phyloP scores from a whole-genome alignment of 2,329 filamentous ascomycete species.

The Metarhizium guizhouense region DNA sequence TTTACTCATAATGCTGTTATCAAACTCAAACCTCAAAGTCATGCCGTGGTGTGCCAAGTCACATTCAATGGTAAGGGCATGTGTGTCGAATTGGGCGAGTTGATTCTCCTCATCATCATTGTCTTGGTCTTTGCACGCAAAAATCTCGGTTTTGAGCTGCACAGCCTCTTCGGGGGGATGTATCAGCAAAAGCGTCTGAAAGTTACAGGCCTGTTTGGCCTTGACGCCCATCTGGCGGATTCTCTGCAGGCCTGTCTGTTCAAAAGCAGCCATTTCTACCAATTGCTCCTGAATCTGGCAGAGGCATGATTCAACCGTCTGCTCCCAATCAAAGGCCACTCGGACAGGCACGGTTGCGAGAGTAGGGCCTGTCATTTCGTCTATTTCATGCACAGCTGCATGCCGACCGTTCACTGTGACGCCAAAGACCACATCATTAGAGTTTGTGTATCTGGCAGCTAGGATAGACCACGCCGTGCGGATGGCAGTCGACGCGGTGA shows the following conservation, averaged over 20 bases:
- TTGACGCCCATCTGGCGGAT: slow-evolving; percentile 13
- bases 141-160: neutral
- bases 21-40: neutral
- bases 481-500: slow-evolving; percentile 14
- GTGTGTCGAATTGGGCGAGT: neutral
- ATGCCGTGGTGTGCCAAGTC: neutral
- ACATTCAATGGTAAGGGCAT: slow-evolving; percentile 4
- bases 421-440: slow-evolving; percentile 21
- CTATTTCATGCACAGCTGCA: slow-evolving; percentile 15
- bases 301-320: slow-evolving; percentile 6
- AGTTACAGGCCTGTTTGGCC: slow-evolving; percentile 8
- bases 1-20: neutral
- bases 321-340: slow-evolving; percentile 8
- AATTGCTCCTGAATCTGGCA: slow-evolving; percentile 13
- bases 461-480: slow-evolving; percentile 23
- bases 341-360: slow-evolving; percentile 18
- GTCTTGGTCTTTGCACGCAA: neutral
- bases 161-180: neutral
- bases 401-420: slow-evolving; percentile 17
- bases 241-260: slow-evolving; percentile 18
- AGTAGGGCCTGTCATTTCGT: slow-evolving; percentile 17
- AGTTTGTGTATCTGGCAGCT: slow-evolving; percentile 25
- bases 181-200: slow-evolving; percentile 9
- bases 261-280: slow-evolving; percentile 15
- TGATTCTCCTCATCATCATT: neutral